Base-by-base conservation (phyloP, 2,329 filamentous ascomycete genomes). In the Alternaria incomplexa region DNA sequence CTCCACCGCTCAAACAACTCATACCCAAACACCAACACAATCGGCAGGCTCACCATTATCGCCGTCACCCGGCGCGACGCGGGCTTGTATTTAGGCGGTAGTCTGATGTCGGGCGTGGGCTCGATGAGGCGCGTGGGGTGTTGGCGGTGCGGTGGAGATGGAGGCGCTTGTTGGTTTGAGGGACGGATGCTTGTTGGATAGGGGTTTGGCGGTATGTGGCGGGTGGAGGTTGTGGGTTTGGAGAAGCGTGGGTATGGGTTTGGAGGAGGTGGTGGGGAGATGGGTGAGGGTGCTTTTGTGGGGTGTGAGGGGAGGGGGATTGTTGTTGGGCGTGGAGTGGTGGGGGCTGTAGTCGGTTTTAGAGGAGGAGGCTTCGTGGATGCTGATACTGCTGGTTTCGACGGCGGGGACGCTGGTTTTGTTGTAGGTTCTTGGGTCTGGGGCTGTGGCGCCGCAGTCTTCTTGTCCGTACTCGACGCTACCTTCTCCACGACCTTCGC, bases 41-140 rank as follows among this genome's bases (percentile, higher is more conserved):
- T 57, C 2, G 79, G 79, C 30, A 79, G 58, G 10, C 73, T 75
- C 9, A 80, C 77, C 6, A 80, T 78, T 6, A 80, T 77, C 12
- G 71, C 68, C 30, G 72, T 76, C 1, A 80, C 67, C 1, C 76
- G 61, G 3, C 77, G 65, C 48, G 71, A 73, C 1, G 75, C 73
- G 5, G 72, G 69, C 54, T 74, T 73, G 69, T 80, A 81, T 46
- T 79, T 77, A 2, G 64, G 51, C 17, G 74, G 73, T 20, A 79
- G 55, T 6, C 63, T 58, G 11, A 66, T 69, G 36, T 74, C 64
- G 2, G 64, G 61, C 5, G 57, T 67, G 11, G 71, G 71, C 56
- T 73, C 70, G 26, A 73, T 72, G 28, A 73, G 62, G 55, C 64
- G 61, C 8, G 55, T 65, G 17, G 44, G 50, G 15, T 40, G 47